A percentile compares a stretch with the other conserved stretches of the same genome.
Conservation (phyloP, 305 asterid species). For the Rubia tinctorum region DNA sequence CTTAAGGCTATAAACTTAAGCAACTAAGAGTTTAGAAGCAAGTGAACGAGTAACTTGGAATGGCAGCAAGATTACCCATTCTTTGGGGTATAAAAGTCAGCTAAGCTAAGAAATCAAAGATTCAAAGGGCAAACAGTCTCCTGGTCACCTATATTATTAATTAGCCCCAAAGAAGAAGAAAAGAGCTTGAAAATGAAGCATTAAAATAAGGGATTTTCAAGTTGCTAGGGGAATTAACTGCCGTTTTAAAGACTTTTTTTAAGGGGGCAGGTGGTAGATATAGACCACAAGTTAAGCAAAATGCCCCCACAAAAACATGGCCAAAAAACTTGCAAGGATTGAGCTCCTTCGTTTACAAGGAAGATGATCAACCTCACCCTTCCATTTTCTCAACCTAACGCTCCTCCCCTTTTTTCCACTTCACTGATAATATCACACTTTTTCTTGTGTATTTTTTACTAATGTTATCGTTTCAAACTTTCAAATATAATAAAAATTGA, state of each 20-base stretch:
- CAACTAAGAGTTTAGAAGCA: background rate
- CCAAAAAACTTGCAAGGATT: conserved; percentile 6
- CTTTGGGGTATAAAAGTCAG: background rate
- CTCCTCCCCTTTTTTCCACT: conserved; percentile 16
- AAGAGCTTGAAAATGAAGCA: conserved; percentile 27
- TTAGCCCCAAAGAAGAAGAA: background rate
- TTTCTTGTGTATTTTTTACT: no score
- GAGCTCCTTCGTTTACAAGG: conserved; percentile 20
- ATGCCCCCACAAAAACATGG: conserved; percentile 39
- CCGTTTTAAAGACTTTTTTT: conserved; percentile 25
- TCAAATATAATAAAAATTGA: no score
- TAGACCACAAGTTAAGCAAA: conserved; percentile 65
- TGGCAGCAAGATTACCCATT: background rate
- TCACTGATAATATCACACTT: background rate
- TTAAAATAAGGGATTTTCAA: conserved; percentile 29
- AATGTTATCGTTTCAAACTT: no score
- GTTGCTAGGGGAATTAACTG: conserved; percentile 14
- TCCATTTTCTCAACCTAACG: conserved; percentile 49
- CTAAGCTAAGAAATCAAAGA: conserved; percentile 3
- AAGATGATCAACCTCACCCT: conserved; percentile 28
- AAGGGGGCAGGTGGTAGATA: conserved; percentile 27
- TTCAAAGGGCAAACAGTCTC: background rate
- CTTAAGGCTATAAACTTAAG: background rate
- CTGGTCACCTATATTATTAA: background rate
- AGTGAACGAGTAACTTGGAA: background rate